Percentiles rank a stretch among this genome's conserved stretches.
Evolutionary conservation across 2,329 filamentous ascomycete genomes (phyloP).

Genomic region (Colletotrichum salicis): DNA sequence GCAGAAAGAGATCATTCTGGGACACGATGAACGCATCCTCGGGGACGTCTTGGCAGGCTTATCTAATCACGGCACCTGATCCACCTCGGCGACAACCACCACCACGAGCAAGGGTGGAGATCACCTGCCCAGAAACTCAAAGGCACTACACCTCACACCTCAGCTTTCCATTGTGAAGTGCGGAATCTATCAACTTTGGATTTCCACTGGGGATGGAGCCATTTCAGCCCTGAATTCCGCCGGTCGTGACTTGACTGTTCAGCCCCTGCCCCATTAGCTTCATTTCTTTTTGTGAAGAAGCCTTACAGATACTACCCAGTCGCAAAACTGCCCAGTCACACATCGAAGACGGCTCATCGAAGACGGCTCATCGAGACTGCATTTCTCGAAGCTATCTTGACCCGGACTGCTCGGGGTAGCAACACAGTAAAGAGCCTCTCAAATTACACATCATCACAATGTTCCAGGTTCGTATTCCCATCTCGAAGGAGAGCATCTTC

Average conservation of each 20-base stretch:
- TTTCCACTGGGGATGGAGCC: neutral
- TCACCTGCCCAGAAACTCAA: slow-evolving; percentile 27
- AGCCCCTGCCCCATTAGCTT: neutral
- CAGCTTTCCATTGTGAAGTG: neutral
- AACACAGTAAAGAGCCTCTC: neutral
- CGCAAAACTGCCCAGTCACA: neutral
- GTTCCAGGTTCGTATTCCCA: slow-evolving; percentile 30
- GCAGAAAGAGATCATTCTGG: neutral
- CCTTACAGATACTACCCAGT: neutral
- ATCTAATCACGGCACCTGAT: slow-evolving; percentile 27
- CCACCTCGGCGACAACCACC: neutral
- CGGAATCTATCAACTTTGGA: neutral
- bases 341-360: neutral
- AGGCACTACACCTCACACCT: neutral
- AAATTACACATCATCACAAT: neutral
- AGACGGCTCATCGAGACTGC: neutral
- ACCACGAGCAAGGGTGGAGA: slow-evolving; percentile 22
- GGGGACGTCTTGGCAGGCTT: neutral
- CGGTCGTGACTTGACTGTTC: neutral
- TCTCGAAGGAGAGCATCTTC: neutral
- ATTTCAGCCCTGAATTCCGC: slow-evolving; percentile 3
- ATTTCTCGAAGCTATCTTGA: neutral
- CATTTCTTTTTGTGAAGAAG: neutral
- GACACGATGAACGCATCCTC: neutral
- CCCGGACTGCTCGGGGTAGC: neutral